A percentile compares a stretch with the other conserved stretches of the same genome.
phyloP scores from a whole-genome alignment of 2,329 filamentous ascomycete genomes.

The Fusarium illudens region DNA sequence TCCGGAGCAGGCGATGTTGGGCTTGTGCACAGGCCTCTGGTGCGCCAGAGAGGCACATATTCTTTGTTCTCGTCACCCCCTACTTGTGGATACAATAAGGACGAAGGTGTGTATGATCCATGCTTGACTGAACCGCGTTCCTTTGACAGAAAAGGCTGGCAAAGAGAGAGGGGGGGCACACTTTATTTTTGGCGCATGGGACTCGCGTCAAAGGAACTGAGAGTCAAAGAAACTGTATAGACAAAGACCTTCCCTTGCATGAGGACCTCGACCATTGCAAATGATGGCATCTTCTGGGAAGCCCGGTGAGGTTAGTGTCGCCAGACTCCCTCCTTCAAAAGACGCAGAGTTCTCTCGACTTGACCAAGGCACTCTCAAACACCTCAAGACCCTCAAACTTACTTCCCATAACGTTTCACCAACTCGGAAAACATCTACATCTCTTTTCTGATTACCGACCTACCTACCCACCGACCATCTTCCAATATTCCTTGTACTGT shows the following conservation, averaged over 20 bases:
- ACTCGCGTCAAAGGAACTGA: conserved; percentile 10
- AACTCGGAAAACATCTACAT: neutral
- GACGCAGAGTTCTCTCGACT: neutral
- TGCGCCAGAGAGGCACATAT: neutral
- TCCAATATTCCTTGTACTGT: neutral
- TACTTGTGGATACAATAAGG: neutral
- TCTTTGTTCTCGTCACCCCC: conserved; percentile 20
- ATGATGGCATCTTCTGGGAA: neutral
- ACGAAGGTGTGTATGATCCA: neutral
- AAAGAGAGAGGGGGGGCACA: neutral
- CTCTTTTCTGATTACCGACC: neutral
- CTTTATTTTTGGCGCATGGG: conserved; percentile 18
- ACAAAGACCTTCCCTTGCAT: conserved; percentile 16
- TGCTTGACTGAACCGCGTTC: neutral
- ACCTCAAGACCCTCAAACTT: neutral
- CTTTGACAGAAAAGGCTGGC: conserved; percentile 10
- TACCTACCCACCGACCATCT: neutral
- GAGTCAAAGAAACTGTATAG: conserved; percentile 15
- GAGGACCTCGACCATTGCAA: neutral
- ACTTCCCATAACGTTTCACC: neutral
- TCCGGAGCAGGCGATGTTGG: conserved; percentile 14
- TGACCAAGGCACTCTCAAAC: neutral
- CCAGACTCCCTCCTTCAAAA: conserved; percentile 12
- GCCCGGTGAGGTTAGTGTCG: neutral
- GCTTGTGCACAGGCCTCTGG: conserved; percentile 5